Percentiles rank a stretch among this genome's conserved stretches.
Conservation (phyloP, 2,329 filamentous ascomycete species). For the Capronia epimyces region DNA sequence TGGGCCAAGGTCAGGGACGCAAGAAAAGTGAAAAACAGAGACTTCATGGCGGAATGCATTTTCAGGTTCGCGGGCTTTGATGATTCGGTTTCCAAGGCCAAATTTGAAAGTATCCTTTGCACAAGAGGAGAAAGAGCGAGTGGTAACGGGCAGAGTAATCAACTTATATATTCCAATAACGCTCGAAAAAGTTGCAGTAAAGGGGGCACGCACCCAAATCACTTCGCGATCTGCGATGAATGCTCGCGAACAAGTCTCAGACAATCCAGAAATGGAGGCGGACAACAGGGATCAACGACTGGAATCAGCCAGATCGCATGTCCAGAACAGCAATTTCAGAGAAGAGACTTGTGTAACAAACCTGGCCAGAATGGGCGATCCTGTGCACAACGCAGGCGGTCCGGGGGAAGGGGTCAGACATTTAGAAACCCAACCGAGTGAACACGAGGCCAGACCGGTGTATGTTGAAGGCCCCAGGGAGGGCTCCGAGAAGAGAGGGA, state of each 20-base stretch:
- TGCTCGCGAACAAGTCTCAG: background rate
- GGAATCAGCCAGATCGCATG: background rate
- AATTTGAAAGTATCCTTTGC: background rate
- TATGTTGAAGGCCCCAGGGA: background rate
- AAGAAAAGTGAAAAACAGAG: constrained; percentile 6
- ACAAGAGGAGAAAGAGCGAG: background rate
- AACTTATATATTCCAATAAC: background rate
- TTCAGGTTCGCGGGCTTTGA: background rate
- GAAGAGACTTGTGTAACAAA: background rate
- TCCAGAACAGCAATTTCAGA: background rate
- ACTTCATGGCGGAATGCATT: constrained; percentile 9
- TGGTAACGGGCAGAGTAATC: background rate
- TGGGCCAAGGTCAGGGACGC: constrained; percentile 4
- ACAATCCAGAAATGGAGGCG: background rate
- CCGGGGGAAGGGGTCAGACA: background rate
- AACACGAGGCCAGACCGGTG: background rate
- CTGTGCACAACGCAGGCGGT: background rate
- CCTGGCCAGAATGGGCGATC: background rate
- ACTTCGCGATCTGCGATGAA: background rate
- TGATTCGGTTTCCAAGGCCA: background rate
- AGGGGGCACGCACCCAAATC: background rate
- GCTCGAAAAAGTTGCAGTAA: background rate
- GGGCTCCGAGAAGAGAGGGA: background rate
- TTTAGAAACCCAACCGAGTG: background rate
- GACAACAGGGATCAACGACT: background rate